phyloP scores from a whole-genome alignment of 176 grass and related monocot species.

The Oryza coarctata region DNA sequence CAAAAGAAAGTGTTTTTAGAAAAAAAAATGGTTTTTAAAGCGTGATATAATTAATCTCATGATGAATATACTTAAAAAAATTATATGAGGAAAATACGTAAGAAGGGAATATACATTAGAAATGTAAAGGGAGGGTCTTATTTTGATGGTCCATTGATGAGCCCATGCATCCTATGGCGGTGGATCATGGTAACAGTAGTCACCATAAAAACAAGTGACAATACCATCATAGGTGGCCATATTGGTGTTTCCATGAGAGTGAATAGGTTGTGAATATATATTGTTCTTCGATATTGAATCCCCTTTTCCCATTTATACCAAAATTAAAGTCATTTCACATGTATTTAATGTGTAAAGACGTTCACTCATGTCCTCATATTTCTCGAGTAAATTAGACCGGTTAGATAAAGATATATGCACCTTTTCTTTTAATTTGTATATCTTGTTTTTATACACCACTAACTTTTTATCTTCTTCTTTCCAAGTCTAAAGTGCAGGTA shows the following conservation, averaged over 20 bases:
- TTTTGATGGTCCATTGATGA: no score
- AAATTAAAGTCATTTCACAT: neutral
- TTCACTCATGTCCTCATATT: no score
- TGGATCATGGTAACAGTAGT: no score
- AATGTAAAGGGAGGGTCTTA: no score
- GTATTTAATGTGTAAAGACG: neutral
- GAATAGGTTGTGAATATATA: neutral
- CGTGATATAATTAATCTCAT: no score
- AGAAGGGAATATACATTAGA: no score
- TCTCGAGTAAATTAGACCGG: neutral
- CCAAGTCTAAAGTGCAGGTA: neutral
- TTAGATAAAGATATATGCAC: neutral
- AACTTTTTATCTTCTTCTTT: slow-evolving; percentile 18
- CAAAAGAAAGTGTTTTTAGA: no score
- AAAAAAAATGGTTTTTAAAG: no score
- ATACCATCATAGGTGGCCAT: neutral
- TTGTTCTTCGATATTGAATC: neutral
- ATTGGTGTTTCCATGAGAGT: neutral
- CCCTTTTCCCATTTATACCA: neutral
- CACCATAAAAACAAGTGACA: no score
- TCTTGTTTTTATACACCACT: neutral
- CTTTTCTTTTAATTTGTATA: neutral
- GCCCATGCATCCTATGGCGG: no score
- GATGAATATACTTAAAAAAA: no score
- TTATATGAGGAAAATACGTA: no score